Evolutionary conservation across 2,329 filamentous ascomycete genomes (phyloP).

Genomic region (Triangularia verruculosa): DNA sequence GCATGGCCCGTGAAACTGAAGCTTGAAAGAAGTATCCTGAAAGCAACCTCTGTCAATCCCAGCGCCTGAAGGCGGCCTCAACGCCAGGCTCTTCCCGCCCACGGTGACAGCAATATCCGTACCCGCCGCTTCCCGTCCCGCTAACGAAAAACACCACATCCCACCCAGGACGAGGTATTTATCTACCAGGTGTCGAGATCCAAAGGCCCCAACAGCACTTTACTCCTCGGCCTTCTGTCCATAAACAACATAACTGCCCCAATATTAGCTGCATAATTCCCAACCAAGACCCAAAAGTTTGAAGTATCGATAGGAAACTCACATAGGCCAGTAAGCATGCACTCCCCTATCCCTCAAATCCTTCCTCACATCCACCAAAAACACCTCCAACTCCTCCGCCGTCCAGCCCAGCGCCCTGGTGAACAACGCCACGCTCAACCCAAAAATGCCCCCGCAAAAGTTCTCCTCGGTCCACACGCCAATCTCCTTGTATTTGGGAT

Average conservation of each 20-base stretch:
- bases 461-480: conserved; percentile 32
- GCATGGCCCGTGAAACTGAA: too few relatives aligned
- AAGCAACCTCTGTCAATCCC: too few relatives aligned
- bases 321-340: conserved; percentile 23
- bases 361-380: conserved; percentile 19
- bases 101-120: neutral
- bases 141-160: neutral
- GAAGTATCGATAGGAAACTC: conserved; percentile 10
- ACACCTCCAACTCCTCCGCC: conserved; percentile 25
- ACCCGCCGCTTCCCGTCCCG: neutral
- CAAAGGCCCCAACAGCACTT: neutral
- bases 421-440: conserved; percentile 29
- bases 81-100: neutral
- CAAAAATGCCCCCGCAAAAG: conserved; percentile 30
- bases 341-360: conserved; percentile 18
- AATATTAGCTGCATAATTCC: neutral
- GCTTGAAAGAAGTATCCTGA: too few relatives aligned
- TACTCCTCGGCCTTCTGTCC: neutral
- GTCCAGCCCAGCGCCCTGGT: conserved; percentile 29
- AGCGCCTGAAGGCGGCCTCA: neutral
- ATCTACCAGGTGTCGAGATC: neutral
- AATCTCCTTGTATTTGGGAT: conserved; percentile 18
- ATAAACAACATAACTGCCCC: neutral
- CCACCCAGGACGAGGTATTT: too few relatives aligned
- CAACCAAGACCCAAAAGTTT: neutral